These are phyloP conservation scores for Austroboletus niveus DNA, from an alignment of 1,284 basidiomycete genomes.

Conservation along the genomic window DNA sequence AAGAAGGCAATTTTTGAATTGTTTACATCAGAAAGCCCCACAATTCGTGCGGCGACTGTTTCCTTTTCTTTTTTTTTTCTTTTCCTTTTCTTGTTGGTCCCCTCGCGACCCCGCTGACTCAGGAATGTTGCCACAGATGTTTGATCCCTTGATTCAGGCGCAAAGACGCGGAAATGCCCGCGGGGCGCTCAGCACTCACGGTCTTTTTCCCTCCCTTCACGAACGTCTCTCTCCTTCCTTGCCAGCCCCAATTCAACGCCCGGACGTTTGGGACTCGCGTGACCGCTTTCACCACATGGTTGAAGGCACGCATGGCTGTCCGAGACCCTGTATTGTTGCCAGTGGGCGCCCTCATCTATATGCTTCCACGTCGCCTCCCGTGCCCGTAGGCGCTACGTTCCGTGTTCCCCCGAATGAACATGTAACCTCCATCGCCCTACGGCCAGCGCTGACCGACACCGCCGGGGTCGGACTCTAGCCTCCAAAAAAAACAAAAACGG, in stretches of 20 bases:
- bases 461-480: background rate
- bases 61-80: background rate
- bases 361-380: background rate
- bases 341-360: too few species aligned
- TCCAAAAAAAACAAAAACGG: background rate
- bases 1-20: conserved; percentile 7
- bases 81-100: conserved; percentile 3
- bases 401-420: background rate
- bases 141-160: conserved; percentile 9
- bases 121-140: conserved; percentile 1
- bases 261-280: background rate
- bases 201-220: background rate
- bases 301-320: background rate
- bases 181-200: background rate
- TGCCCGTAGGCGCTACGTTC: too few species aligned
- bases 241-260: background rate
- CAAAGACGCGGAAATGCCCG: conserved; percentile 21
- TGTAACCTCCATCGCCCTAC: background rate
- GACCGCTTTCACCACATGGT: background rate
- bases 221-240: background rate
- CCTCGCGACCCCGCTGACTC: conserved; percentile 11
- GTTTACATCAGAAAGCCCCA: conserved; percentile 1
- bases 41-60: background rate
- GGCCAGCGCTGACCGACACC: background rate
- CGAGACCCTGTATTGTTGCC: background rate